Percentiles rank a stretch among this genome's conserved stretches.
phyloP scores from a whole-genome alignment of 495 filamentous ascomycete species.

The Podospora pseudocomata region DNA sequence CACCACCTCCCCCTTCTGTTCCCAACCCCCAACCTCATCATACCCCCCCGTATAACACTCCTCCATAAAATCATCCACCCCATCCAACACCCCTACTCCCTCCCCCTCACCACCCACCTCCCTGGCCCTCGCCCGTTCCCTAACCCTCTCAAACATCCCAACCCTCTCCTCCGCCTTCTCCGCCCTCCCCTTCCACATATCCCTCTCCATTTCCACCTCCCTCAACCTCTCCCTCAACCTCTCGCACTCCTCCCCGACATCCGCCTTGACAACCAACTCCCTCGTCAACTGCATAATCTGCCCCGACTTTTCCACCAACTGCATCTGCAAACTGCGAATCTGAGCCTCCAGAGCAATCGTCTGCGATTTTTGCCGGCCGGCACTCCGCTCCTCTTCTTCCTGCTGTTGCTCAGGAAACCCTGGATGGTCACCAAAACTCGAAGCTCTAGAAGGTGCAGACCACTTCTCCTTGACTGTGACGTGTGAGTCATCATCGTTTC shows the following conservation, averaged over 20 bases:
- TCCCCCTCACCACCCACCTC: background rate
- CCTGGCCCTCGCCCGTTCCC: slow-evolving; percentile 7
- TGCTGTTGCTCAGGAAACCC: background rate
- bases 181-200: slow-evolving; percentile 49
- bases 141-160: slow-evolving; percentile 34
- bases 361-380: slow-evolving; percentile 6
- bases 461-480: background rate
- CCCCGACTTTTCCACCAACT: slow-evolving; percentile 38
- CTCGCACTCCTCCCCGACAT: slow-evolving; percentile 34
- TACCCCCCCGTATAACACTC: background rate
- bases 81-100: background rate
- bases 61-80: background rate
- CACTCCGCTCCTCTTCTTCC: slow-evolving; percentile 12
- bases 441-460: background rate
- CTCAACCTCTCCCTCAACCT: slow-evolving; percentile 44
- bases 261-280: slow-evolving; percentile 37
- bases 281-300: slow-evolving; percentile 41
- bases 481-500: background rate
- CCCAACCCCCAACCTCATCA: background rate
- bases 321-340: slow-evolving; percentile 44
- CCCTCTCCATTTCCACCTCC: slow-evolving; percentile 40
- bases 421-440: background rate
- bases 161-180: slow-evolving; percentile 49
- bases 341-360: slow-evolving; percentile 44
- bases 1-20: background rate